These are phyloP conservation scores for Mychonastes homosphaera DNA, from an alignment of 139 green algal genomes.

Conservation along the genomic window DNA sequence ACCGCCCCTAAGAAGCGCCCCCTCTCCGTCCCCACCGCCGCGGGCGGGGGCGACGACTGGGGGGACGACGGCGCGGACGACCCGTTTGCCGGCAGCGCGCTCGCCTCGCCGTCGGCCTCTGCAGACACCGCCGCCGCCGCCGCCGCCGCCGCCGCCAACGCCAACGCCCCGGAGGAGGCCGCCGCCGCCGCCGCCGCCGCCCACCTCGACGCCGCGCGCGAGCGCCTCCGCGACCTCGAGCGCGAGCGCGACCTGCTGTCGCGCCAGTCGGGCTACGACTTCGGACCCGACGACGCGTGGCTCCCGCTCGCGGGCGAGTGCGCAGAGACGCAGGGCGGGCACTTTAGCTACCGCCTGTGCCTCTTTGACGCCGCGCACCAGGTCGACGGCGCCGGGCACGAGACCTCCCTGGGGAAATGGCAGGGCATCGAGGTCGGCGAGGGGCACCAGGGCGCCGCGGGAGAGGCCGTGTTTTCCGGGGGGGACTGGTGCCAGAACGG, in stretches of 20 bases:
- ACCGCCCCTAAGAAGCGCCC: background rate
- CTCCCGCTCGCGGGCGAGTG: conserved; percentile 38
- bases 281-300: conserved; percentile 36
- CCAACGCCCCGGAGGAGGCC: background rate
- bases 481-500: conserved; percentile 65
- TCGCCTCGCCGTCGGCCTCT: background rate
- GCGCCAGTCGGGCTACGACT: conserved; percentile 25
- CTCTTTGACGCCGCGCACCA: conserved; percentile 57
- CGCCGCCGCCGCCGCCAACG: background rate
- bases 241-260: no score
- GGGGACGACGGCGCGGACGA: background rate
- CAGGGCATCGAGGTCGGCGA: conserved; percentile 29
- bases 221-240: no score
- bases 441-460: background rate
- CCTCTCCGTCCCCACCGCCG: background rate
- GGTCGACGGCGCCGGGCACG: conserved; percentile 21
- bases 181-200: background rate
- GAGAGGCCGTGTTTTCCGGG: conserved; percentile 24
- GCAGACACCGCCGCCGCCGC: background rate
- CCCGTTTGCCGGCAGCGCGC: background rate
- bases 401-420: conserved; percentile 54
- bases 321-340: conserved; percentile 41
- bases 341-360: conserved; percentile 71
- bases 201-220: background rate
- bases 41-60: conserved; percentile 5